phyloP scores from a whole-genome alignment of 441 rosid genomes.

The Euphorbia celastroides region DNA sequence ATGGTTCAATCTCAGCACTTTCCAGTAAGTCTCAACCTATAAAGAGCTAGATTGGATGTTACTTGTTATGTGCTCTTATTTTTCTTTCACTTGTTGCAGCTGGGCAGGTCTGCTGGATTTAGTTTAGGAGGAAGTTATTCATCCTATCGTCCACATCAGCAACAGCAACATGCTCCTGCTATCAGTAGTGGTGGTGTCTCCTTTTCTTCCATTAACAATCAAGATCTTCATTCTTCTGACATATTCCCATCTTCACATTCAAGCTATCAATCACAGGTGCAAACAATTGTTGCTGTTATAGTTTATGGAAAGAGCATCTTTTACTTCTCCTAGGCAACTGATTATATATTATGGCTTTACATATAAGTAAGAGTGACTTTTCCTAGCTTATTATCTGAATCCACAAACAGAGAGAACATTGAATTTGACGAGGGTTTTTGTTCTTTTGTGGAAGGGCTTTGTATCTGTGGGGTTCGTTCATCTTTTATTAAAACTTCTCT shows the following conservation, averaged over 20 bases:
- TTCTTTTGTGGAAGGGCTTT: background rate
- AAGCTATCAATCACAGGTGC: conserved; percentile 82
- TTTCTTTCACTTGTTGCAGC: conserved; percentile 52
- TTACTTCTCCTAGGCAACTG: conserved; percentile 9
- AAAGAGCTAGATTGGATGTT: background rate
- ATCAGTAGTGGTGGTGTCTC: conserved; percentile 65
- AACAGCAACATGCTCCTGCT: conserved; percentile 72
- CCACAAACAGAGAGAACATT: background rate
- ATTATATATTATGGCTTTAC: background rate
- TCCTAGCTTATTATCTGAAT: background rate
- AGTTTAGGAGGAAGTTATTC: conserved; percentile 68
- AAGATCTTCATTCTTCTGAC: conserved; percentile 79
- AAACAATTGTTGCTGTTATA: conserved; percentile 28
- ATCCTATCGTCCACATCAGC: conserved; percentile 88
- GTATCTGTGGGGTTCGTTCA: background rate
- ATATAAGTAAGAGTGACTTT: background rate
- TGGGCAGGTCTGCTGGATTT: conserved; percentile 90
- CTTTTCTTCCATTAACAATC: conserved; percentile 61
- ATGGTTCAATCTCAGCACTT: conserved; percentile 98
- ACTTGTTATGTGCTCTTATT: conserved; percentile 2
- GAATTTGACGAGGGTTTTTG: background rate
- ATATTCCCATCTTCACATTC: conserved; percentile 79
- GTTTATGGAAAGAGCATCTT: conserved; percentile 2
- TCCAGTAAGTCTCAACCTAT: conserved; percentile 35
- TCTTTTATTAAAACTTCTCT: background rate